Percentiles rank a stretch among this genome's conserved stretches.
These are phyloP conservation scores for Diaporthe sp. DNA, from an alignment of 2,329 filamentous ascomycete genomes.

Conservation along the genomic window DNA sequence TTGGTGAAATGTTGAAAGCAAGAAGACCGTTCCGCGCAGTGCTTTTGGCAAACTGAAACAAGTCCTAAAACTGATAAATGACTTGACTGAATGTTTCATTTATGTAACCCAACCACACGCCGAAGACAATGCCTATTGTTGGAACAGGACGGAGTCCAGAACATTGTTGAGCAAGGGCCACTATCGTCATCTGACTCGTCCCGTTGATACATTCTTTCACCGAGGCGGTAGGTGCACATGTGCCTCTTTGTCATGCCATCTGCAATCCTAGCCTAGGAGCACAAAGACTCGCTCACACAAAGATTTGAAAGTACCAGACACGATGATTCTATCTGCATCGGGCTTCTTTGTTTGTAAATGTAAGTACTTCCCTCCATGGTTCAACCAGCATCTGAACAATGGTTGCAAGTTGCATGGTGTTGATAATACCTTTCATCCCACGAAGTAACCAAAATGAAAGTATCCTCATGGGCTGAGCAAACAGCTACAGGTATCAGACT, in stretches of 20 bases:
- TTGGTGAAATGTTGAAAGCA: not conserved
- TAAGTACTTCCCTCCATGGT: not conserved
- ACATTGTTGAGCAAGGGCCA: not conserved
- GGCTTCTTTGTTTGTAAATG: not conserved
- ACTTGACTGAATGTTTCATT: not conserved
- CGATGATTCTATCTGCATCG: not conserved
- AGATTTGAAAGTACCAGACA: not conserved
- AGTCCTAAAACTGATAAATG: not conserved
- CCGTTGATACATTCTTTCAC: not conserved
- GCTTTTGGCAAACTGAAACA: not conserved
- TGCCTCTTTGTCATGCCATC: not conserved
- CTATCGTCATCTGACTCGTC: not conserved
- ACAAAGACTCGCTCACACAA: not conserved
- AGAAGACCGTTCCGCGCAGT: not conserved
- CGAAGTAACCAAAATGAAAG: not conserved
- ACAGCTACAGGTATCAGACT: not conserved
- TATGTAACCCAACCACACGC: not conserved
- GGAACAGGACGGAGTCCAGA: no score
- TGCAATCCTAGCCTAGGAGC: not conserved
- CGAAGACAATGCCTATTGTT: conserved; percentile 6
- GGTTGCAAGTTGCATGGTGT: no score
- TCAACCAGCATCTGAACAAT: not conserved
- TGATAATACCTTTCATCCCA: not conserved
- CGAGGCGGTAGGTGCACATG: not conserved
- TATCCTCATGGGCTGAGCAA: not conserved